Conservation (phyloP, 495 filamentous ascomycete genomes). For the Aspergillus incahuasiensis region DNA sequence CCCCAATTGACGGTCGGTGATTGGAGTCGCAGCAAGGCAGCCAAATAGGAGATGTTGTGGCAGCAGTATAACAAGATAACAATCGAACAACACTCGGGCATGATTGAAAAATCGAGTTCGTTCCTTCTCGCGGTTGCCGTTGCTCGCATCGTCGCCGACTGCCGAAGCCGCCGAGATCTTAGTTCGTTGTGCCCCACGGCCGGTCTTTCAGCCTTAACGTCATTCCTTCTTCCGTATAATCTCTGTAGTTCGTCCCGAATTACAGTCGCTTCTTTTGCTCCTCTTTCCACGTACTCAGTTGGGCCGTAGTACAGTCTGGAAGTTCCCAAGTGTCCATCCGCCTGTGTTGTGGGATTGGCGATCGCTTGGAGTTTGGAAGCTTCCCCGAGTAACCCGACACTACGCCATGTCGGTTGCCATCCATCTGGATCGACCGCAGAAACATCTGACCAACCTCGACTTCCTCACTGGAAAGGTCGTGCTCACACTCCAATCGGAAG, state of each 20-base stretch:
- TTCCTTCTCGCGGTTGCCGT: not conserved
- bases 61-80: not conserved
- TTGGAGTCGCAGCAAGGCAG: not conserved
- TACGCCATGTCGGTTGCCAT: conserved; percentile 70
- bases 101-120: not conserved
- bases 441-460: conserved; percentile 88
- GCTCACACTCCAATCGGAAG: conserved; percentile 56
- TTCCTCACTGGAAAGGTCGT: conserved; percentile 65
- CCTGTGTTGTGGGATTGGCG: not conserved
- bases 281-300: not conserved
- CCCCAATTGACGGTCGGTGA: not conserved
- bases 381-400: conserved; percentile 2
- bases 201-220: conserved; percentile 18
- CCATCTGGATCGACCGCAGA: conserved; percentile 65
- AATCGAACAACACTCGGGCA: not conserved
- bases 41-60: not conserved
- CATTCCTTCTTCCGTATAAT: conserved; percentile 13
- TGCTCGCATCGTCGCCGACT: not conserved
- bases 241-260: conserved; percentile 8
- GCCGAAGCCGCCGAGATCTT: conserved; percentile 11
- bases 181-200: conserved; percentile 9
- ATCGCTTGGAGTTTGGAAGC: not conserved
- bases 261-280: not conserved
- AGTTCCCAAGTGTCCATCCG: not conserved
- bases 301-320: conserved; percentile 1